phyloP scores from a whole-genome alignment of 202 grass and related monocot species.

The Schoenoplectus tabernaemontani region DNA sequence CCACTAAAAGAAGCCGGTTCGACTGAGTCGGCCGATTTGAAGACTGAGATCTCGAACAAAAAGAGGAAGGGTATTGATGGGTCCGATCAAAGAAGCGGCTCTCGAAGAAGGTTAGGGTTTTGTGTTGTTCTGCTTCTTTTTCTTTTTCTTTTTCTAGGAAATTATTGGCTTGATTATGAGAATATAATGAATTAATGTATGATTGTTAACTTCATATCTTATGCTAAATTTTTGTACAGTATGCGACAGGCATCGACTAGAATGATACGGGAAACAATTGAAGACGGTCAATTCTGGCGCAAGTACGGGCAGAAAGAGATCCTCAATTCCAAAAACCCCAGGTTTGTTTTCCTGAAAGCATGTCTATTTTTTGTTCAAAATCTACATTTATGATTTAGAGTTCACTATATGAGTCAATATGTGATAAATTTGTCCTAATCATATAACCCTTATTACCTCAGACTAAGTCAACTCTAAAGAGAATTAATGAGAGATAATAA shows the following conservation, averaged over 20 bases:
- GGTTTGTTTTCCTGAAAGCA: constrained; percentile 25
- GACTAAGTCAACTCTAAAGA: background rate
- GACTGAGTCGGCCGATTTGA: constrained; percentile 7
- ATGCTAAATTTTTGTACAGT: constrained; percentile 19
- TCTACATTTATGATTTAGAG: background rate
- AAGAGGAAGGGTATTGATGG: constrained; percentile 31
- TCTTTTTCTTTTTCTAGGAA: background rate
- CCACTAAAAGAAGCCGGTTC: background rate
- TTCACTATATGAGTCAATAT: background rate
- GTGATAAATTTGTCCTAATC: background rate
- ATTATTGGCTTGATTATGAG: background rate
- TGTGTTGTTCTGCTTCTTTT: too few species aligned
- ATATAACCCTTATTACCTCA: background rate
- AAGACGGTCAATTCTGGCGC: constrained; percentile 55
- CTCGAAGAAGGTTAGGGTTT: constrained; percentile 34
- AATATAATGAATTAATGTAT: background rate
- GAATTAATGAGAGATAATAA: background rate
- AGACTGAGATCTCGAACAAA: constrained; percentile 39
- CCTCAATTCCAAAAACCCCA: constrained; percentile 42
- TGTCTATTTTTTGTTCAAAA: background rate
- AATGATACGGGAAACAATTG: constrained; percentile 11
- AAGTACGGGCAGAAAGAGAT: constrained; percentile 83
- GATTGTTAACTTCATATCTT: background rate
- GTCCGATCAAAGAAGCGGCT: background rate
- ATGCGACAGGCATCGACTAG: constrained; percentile 8